A percentile compares a stretch with the other conserved stretches of the same genome.
These are phyloP conservation scores for Ophiostoma montium DNA, from an alignment of 2,329 filamentous ascomycete species.

Conservation along the genomic window DNA sequence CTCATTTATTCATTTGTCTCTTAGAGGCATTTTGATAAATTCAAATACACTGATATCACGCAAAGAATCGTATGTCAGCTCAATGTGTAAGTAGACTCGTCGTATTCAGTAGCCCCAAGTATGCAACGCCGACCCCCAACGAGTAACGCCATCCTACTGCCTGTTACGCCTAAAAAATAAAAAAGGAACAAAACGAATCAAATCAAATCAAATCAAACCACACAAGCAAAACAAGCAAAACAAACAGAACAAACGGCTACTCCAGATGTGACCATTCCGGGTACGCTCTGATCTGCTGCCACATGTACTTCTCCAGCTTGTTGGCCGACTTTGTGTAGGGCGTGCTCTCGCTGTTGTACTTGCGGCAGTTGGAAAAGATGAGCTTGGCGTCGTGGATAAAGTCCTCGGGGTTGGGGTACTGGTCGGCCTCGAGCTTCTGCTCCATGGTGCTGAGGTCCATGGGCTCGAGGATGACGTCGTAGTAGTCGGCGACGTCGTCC, in stretches of 20 bases:
- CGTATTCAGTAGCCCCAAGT: too few relatives aligned
- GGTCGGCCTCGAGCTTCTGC: conserved; percentile 81
- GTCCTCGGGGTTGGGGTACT: conserved; percentile 83
- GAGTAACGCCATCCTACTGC: too few relatives aligned
- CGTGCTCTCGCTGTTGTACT: conserved; percentile 92
- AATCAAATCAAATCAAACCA: neutral
- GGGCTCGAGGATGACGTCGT: conserved; percentile 93
- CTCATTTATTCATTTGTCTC: too few relatives aligned
- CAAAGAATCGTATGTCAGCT: too few relatives aligned
- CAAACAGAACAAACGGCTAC: conserved; percentile 16
- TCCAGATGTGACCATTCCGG: conserved; percentile 74
- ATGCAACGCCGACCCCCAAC: too few relatives aligned
- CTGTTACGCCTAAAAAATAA: neutral
- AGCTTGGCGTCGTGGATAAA: conserved; percentile 80
- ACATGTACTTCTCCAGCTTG: conserved; percentile 90
- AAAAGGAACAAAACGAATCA: neutral
- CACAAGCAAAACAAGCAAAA: neutral
- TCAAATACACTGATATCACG: too few relatives aligned
- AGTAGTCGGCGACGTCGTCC: conserved; percentile 97
- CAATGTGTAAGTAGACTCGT: too few relatives aligned
- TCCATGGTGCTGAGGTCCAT: conserved; percentile 98
- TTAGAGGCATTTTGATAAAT: too few relatives aligned
- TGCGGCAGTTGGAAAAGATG: conserved; percentile 87
- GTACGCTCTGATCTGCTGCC: conserved; percentile 77
- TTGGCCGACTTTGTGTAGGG: conserved; percentile 92